Evolutionary conservation across 1,139 yeast genomes (phyloP).

Genomic region (Diutina sp.): DNA sequence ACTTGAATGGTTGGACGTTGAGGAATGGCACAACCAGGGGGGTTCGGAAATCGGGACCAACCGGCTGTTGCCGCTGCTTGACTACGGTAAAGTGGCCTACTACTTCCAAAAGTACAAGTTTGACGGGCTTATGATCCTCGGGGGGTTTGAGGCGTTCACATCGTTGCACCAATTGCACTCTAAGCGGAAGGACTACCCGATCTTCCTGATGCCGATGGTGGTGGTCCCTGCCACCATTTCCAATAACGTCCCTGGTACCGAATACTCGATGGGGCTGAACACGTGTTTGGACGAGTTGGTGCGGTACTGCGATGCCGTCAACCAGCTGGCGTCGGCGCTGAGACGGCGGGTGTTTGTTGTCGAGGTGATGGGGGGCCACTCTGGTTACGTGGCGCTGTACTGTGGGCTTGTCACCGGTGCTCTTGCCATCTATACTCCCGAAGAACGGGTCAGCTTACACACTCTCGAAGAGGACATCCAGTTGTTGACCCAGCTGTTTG

Average conservation of each 20-base stretch:
- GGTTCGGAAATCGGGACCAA: constrained; percentile 96
- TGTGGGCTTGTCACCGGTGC: constrained; percentile 91
- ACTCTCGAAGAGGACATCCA: constrained; percentile 70
- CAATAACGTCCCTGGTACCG: constrained; percentile 97
- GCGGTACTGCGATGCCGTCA: constrained; percentile 86
- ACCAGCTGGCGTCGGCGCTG: constrained; percentile 90
- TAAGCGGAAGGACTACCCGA: constrained; percentile 67
- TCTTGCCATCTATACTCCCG: constrained; percentile 87
- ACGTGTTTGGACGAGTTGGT: constrained; percentile 88
- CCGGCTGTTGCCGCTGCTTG: constrained; percentile 40
- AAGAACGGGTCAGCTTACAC: constrained; percentile 61
- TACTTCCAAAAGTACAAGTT: constrained; percentile 76
- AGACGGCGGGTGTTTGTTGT: constrained; percentile 93
- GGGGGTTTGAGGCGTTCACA: constrained; percentile 90
- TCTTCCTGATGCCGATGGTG: constrained; percentile 87
- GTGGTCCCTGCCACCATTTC: constrained; percentile 92
- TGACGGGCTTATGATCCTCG: constrained; percentile 80
- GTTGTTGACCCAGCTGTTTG: constrained; percentile 55
- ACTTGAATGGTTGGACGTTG: constrained; percentile 75
- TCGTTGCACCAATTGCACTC: constrained; percentile 69
- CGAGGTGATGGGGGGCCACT: constrained; percentile 95
- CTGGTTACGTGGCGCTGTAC: constrained; percentile 84
- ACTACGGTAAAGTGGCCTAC: constrained; percentile 41
- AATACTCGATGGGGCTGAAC: constrained; percentile 86
- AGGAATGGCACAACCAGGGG: constrained; percentile 83